A percentile compares a stretch with the other conserved stretches of the same genome.
These are phyloP conservation scores for Hymenoscyphus occultus DNA, from an alignment of 2,329 filamentous ascomycete genomes.

Conservation along the genomic window DNA sequence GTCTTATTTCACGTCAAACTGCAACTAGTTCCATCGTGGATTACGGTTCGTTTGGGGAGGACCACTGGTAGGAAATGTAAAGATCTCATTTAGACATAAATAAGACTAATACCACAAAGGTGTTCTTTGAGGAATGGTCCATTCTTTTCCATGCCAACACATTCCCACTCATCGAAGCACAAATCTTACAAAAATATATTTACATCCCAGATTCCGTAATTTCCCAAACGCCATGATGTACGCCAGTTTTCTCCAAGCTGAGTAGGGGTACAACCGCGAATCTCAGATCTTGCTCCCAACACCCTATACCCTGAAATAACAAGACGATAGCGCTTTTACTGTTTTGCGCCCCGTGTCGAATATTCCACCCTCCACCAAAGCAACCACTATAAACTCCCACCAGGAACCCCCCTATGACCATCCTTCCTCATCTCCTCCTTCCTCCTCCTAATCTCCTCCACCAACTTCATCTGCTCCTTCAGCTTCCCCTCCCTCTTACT, in stretches of 20 bases:
- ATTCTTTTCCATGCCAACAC: background rate
- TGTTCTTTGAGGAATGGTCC: background rate
- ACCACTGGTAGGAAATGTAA: too few species aligned
- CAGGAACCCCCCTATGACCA: slow-evolving; percentile 24
- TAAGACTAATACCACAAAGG: background rate
- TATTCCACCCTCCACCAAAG: background rate
- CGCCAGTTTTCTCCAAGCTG: background rate
- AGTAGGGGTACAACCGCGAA: background rate
- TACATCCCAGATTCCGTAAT: background rate
- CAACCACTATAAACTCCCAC: slow-evolving; percentile 25
- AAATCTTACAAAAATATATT: background rate
- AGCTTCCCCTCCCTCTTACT: slow-evolving; percentile 39
- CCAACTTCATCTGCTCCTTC: slow-evolving; percentile 36
- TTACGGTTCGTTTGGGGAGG: too few species aligned
- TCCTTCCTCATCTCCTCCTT: slow-evolving; percentile 42
- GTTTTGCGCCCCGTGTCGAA: background rate
- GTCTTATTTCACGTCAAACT: too few species aligned
- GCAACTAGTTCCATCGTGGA: too few species aligned
- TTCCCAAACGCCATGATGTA: background rate
- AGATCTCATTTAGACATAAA: too few species aligned
- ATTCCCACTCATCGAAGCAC: background rate
- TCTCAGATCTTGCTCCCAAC: background rate
- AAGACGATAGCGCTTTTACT: background rate
- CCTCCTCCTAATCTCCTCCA: slow-evolving; percentile 41
- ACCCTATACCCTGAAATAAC: background rate